Conservation (phyloP, 306 rosid genomes). For the Cotoneaster glaucophyllus region DNA sequence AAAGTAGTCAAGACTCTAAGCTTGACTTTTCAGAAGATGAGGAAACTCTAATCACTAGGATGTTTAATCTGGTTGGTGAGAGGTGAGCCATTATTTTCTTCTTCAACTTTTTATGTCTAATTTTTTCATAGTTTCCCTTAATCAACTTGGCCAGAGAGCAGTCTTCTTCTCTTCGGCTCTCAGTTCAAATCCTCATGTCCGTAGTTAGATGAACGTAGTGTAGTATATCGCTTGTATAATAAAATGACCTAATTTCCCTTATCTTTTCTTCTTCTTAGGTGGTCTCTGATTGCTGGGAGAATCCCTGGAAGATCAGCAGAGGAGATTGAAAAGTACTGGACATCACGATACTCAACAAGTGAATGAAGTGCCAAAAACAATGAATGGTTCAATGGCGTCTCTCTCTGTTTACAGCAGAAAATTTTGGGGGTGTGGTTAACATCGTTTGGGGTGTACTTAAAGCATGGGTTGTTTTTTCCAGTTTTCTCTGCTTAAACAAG, state of each 20-base stretch:
- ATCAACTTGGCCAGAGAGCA: not conserved
- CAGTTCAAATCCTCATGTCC: not conserved
- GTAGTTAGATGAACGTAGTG: not conserved
- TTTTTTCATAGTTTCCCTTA: not conserved
- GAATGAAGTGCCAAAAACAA: conserved; percentile 18
- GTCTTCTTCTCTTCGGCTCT: not conserved
- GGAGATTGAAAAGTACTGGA: conserved; percentile 84
- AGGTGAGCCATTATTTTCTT: conserved; percentile 33
- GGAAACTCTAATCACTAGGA: conserved; percentile 71
- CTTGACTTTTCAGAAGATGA: conserved; percentile 76
- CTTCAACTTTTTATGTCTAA: not conserved
- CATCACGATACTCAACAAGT: conserved; percentile 59
- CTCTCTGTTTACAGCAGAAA: conserved; percentile 21
- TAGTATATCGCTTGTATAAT: not conserved
- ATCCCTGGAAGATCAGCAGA: conserved; percentile 97
- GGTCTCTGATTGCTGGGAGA: conserved; percentile 95
- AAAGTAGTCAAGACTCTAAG: conserved; percentile 40
- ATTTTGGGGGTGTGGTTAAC: conserved; percentile 18
- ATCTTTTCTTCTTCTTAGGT: conserved; percentile 29
- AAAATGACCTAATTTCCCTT: not conserved
- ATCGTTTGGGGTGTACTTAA: conserved; percentile 14
- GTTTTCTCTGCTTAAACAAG: not conserved
- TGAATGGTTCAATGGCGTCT: conserved; percentile 8
- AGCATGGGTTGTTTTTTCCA: conserved; percentile 4
- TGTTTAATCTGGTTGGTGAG: conserved; percentile 80